A percentile compares a stretch with the other conserved stretches of the same genome.
Evolutionary conservation across 2,329 filamentous ascomycete species (phyloP).

Genomic region (Colletotrichum lindemuthianum): DNA sequence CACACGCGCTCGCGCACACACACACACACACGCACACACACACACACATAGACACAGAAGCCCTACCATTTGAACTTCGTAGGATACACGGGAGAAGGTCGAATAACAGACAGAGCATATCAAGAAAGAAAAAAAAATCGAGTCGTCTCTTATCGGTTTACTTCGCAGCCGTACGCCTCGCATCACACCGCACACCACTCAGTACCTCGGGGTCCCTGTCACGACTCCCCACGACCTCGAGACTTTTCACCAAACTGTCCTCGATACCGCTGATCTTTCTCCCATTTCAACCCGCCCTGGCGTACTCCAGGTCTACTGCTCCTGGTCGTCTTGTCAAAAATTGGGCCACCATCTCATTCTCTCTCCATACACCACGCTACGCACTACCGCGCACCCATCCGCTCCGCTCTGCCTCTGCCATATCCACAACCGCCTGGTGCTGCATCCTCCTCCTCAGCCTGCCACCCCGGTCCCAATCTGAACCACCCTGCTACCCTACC

Average conservation of each 20-base stretch:
- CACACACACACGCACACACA: no score
- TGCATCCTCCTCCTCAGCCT: slow-evolving; percentile 44
- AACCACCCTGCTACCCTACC: slow-evolving; percentile 51
- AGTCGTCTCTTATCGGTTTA: slow-evolving; percentile 14
- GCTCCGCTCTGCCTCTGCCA: slow-evolving; percentile 33
- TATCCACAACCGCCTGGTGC: slow-evolving; percentile 22
- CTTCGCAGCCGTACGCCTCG: slow-evolving; percentile 16
- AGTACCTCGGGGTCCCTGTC: slow-evolving; percentile 29
- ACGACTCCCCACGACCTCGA: slow-evolving; percentile 32
- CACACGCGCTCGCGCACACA: background rate
- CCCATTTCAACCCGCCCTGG: slow-evolving; percentile 30
- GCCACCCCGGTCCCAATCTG: slow-evolving; percentile 42
- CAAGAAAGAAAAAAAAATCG: background rate
- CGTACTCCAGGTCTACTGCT: slow-evolving; percentile 34
- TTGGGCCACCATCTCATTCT: slow-evolving; percentile 30
- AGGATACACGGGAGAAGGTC: background rate
- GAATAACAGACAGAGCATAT: slow-evolving; percentile 2
- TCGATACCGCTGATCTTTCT: slow-evolving; percentile 31
- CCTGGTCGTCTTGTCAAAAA: slow-evolving; percentile 33
- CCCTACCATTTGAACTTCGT: slow-evolving; percentile 9
- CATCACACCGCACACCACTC: slow-evolving; percentile 26
- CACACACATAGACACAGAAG: background rate
- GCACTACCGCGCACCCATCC: slow-evolving; percentile 23
- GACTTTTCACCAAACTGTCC: slow-evolving; percentile 31
- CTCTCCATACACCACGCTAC: slow-evolving; percentile 23